These are phyloP conservation scores for Globisporangium cystogenes DNA, from an alignment of 352 stramenopile genomes.

Conservation along the genomic window DNA sequence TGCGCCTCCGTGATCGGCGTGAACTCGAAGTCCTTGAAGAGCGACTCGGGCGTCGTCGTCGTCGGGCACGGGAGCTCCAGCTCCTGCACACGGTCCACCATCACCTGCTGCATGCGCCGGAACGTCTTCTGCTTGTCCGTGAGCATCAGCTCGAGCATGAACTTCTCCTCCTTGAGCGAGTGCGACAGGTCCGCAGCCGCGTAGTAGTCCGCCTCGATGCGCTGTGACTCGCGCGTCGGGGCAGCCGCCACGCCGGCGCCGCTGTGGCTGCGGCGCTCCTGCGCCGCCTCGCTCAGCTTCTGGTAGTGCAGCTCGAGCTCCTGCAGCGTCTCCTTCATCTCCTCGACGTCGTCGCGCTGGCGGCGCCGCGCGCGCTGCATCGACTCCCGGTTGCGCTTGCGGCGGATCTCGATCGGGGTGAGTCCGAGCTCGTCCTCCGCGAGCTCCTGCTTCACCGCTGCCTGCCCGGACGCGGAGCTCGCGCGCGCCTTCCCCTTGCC, in stretches of 20 bases:
- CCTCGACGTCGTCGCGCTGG: slow-evolving; percentile 40
- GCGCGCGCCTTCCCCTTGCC: background rate
- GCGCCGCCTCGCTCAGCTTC: slow-evolving; percentile 27
- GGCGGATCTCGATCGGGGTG: slow-evolving; percentile 39
- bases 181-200: slow-evolving; percentile 47
- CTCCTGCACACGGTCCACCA: slow-evolving; percentile 35
- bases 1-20: slow-evolving; percentile 47
- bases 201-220: slow-evolving; percentile 40
- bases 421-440: slow-evolving; percentile 27
- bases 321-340: slow-evolving; percentile 41
- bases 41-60: slow-evolving; percentile 19
- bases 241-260: background rate
- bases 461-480: background rate
- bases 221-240: slow-evolving; percentile 10
- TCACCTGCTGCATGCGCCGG: slow-evolving; percentile 19
- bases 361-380: slow-evolving; percentile 41
- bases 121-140: slow-evolving; percentile 18
- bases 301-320: slow-evolving; percentile 41
- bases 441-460: slow-evolving; percentile 1
- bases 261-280: slow-evolving; percentile 17
- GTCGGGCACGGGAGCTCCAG: slow-evolving; percentile 33
- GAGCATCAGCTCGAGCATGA: slow-evolving; percentile 34
- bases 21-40: slow-evolving; percentile 42
- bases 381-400: slow-evolving; percentile 51
- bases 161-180: slow-evolving; percentile 55